These are phyloP conservation scores for Jamesozyma hellenica DNA, from an alignment of 805 yeast species.

Conservation along the genomic window DNA sequence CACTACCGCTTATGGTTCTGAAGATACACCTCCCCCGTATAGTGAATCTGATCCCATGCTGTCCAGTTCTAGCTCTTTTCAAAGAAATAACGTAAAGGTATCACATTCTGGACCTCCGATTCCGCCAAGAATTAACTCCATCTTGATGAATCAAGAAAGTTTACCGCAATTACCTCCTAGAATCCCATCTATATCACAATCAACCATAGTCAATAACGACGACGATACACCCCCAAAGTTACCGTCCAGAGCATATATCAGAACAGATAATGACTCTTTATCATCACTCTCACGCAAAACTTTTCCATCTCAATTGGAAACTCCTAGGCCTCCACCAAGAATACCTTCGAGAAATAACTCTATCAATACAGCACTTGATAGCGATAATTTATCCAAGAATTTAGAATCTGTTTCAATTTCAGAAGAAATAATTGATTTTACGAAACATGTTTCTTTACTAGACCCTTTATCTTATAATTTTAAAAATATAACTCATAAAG, in stretches of 20 bases:
- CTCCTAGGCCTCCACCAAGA: neutral
- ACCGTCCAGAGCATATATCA: neutral
- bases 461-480: constrained; percentile 42
- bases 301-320: no score
- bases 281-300: no score
- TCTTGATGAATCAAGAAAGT: neutral
- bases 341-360: neutral
- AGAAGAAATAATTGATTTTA: constrained; percentile 30
- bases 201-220: no score
- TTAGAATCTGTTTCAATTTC: neutral
- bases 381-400: no score
- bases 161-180: constrained; percentile 8
- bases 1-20: neutral
- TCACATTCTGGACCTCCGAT: neutral
- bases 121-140: constrained; percentile 1
- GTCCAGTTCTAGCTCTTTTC: no score
- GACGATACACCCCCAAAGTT: no score
- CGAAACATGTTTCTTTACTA: constrained; percentile 33
- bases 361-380: no score
- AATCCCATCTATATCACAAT: no score
- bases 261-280: no score
- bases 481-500: constrained; percentile 22
- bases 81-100: no score
- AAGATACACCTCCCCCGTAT: constrained; percentile 10
- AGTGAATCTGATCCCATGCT: constrained; percentile 5